These are phyloP conservation scores for Alloascoidea hylecoeti DNA, from an alignment of 805 yeast genomes.

Conservation along the genomic window DNA sequence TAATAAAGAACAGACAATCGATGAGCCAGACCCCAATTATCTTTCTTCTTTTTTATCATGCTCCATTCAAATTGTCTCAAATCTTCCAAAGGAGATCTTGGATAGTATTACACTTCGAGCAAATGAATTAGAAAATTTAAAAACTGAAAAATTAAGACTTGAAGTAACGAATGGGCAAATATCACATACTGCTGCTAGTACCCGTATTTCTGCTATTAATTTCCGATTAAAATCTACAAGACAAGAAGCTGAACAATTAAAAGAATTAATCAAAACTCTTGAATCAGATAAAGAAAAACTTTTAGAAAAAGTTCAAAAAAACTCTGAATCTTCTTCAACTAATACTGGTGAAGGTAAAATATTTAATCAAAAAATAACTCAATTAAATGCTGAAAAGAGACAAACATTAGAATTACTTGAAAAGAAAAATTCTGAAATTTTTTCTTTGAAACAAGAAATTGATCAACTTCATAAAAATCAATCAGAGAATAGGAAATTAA, in stretches of 20 bases:
- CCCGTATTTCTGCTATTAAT: no score
- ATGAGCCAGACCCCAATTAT: no score
- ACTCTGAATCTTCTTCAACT: no score
- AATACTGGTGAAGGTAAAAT: no score
- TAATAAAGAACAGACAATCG: no score
- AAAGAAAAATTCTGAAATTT: constrained; percentile 14
- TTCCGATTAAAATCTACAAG: no score
- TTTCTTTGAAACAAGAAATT: constrained; percentile 22
- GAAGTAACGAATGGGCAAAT: constrained; percentile 8
- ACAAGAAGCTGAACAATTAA: constrained; percentile 5
- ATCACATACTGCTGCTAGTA: no score
- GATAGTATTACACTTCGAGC: constrained; percentile 10
- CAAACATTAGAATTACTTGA: constrained; percentile 15
- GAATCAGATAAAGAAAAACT: constrained; percentile 3
- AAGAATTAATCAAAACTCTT: constrained; percentile 4
- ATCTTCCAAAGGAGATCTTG: constrained; percentile 8
- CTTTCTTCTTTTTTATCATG: background rate
- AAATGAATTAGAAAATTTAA: constrained; percentile 11
- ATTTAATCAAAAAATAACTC: constrained; percentile 7
- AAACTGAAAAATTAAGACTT: constrained; percentile 11
- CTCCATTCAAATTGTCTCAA: background rate
- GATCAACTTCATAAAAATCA: constrained; percentile 19
- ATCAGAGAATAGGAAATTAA: constrained; percentile 22
- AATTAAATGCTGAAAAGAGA: constrained; percentile 12
- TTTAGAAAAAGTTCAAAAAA: no score